Conservation (phyloP, 2,329 filamentous ascomycete genomes). For the Aschersonia sp. region DNA sequence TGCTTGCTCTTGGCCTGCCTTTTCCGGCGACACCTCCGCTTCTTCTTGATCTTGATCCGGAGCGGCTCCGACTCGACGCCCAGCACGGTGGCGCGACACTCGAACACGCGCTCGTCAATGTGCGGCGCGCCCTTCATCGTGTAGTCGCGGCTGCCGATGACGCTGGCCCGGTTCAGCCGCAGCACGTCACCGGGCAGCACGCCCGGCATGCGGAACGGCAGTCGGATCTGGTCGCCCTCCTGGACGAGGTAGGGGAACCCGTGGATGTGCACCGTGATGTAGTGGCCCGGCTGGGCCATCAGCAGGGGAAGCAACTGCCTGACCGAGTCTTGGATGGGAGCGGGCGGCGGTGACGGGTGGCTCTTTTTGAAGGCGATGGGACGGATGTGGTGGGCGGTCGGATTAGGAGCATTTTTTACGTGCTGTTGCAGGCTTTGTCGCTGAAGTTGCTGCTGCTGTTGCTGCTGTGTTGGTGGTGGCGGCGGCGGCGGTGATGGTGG, state of each 20-base stretch:
- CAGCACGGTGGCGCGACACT: slow-evolving; percentile 72
- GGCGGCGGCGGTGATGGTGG: slow-evolving; percentile 31
- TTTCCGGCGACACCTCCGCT: slow-evolving; percentile 58
- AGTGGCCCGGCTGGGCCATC: slow-evolving; percentile 58
- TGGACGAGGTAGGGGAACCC: slow-evolving; percentile 68
- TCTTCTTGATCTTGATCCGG: slow-evolving; percentile 67
- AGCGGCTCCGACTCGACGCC: slow-evolving; percentile 72
- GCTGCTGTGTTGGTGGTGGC: slow-evolving; percentile 6
- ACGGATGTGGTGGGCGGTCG: slow-evolving; percentile 15
- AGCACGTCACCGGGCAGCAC: slow-evolving; percentile 72
- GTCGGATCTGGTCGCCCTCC: slow-evolving; percentile 56
- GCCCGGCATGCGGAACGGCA: slow-evolving; percentile 66
- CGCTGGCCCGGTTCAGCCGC: slow-evolving; percentile 70
- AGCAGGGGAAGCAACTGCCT: slow-evolving; percentile 54
- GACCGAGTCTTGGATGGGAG: slow-evolving; percentile 38
- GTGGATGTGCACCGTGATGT: slow-evolving; percentile 69
- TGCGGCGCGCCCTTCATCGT: slow-evolving; percentile 74
- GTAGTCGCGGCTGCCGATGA: slow-evolving; percentile 77
- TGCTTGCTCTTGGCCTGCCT: slow-evolving; percentile 82
- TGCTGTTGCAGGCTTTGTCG: slow-evolving; percentile 5
- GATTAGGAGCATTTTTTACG: slow-evolving; percentile 22
- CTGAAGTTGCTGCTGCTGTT: too few relatives aligned
- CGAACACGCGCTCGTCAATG: slow-evolving; percentile 70
- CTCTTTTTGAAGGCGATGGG: slow-evolving; percentile 25
- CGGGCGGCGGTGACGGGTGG: slow-evolving; percentile 18